Evolutionary conservation across 2,329 filamentous ascomycete species (phyloP).

Genomic region (Cercospora zeina): DNA sequence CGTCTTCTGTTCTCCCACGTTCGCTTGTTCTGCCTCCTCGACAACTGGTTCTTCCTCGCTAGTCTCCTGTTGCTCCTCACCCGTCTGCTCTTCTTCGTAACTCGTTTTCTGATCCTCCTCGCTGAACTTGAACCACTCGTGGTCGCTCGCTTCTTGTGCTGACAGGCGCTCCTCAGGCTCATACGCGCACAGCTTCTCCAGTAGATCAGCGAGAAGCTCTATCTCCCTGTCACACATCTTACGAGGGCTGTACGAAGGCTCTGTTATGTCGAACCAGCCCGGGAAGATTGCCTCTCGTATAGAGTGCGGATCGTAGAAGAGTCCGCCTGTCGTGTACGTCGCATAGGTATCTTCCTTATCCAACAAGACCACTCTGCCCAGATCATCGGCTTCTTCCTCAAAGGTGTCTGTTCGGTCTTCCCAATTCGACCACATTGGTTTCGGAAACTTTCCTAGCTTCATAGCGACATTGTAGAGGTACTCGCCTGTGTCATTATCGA

Average conservation of each 20-base stretch:
- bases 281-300: not conserved
- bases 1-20: too few relatives aligned
- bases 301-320: not conserved
- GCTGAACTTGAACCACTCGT: constrained; percentile 2
- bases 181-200: not conserved
- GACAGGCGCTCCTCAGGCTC: not conserved
- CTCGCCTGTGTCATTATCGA: not conserved
- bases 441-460: not conserved
- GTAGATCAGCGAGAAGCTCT: not conserved
- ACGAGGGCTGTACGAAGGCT: not conserved
- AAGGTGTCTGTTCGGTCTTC: not conserved
- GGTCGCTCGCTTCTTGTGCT: not conserved
- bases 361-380: not conserved
- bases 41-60: too few relatives aligned
- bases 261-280: not conserved
- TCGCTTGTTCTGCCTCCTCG: too few relatives aligned
- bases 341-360: too few relatives aligned
- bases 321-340: not conserved
- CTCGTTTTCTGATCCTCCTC: not conserved
- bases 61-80: not conserved
- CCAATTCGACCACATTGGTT: not conserved
- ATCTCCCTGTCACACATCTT: not conserved
- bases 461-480: not conserved
- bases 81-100: not conserved
- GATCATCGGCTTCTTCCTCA: not conserved